A percentile compares a stretch with the other conserved stretches of the same genome.
Conservation (phyloP, 805 yeast species). For the Candida peoriensis region DNA sequence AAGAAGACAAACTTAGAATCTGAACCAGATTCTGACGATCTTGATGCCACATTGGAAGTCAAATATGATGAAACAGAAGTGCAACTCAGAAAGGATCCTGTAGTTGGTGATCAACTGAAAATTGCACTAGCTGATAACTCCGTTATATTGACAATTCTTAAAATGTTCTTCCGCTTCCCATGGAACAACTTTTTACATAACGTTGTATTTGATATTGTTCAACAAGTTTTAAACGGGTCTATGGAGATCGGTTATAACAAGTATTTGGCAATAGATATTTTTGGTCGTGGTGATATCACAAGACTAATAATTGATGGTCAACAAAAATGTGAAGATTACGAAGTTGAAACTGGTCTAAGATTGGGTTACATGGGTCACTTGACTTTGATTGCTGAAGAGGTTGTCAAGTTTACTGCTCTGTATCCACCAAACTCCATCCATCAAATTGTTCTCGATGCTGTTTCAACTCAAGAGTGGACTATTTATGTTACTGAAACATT, state of each 20-base stretch:
- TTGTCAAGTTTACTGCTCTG: conserved; percentile 66
- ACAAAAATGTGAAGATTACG: conserved; percentile 50
- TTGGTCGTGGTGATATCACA: conserved; percentile 58
- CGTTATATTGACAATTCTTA: conserved; percentile 61
- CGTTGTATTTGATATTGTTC: conserved; percentile 94
- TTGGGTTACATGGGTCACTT: conserved; percentile 98
- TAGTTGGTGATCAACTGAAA: conserved; percentile 84
- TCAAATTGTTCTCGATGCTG: conserved; percentile 32
- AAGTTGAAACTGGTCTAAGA: conserved; percentile 55
- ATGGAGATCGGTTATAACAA: conserved; percentile 83
- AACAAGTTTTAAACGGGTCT: conserved; percentile 87
- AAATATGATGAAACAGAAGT: conserved; percentile 35
- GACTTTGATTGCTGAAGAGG: conserved; percentile 90
- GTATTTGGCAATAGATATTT: conserved; percentile 64
- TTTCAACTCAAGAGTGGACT: conserved; percentile 55
- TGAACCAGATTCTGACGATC: conserved; percentile 23
- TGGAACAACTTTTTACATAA: conserved; percentile 98
- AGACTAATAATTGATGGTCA: conserved; percentile 60
- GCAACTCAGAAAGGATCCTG: conserved; percentile 50
- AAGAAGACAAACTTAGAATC: conserved; percentile 17
- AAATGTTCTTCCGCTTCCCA: conserved; percentile 78
- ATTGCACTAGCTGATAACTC: conserved; percentile 73
- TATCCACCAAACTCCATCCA: conserved; percentile 26
- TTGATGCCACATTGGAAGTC: conserved; percentile 23
- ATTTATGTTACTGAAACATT: conserved; percentile 77